Conservation (phyloP, 164 flowering plant genomes). For the Euptelea pleiosperma region DNA sequence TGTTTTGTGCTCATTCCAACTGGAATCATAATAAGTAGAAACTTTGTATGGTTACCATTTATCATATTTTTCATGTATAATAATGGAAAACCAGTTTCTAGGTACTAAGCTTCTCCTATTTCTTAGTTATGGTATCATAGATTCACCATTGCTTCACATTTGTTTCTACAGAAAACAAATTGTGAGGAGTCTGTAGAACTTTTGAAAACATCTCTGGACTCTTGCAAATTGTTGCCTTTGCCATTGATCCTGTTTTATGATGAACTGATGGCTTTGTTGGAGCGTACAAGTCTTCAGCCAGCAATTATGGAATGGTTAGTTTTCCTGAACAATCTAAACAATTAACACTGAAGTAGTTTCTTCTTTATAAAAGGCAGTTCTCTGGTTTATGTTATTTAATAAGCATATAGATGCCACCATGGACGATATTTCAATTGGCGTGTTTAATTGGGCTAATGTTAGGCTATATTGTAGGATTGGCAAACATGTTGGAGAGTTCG, state of each 20-base stretch:
- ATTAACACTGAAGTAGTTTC: neutral
- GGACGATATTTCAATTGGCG: neutral
- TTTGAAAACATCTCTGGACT: slow-evolving; percentile 51
- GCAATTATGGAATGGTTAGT: slow-evolving; percentile 68
- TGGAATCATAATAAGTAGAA: neutral
- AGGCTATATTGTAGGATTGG: slow-evolving; percentile 50
- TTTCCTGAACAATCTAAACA: neutral
- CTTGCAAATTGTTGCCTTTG: slow-evolving; percentile 57
- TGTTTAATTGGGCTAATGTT: neutral
- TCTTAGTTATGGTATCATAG: neutral
- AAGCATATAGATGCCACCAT: slow-evolving; percentile 3
- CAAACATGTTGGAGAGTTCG: slow-evolving; percentile 74
- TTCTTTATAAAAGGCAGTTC: neutral
- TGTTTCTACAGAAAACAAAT: slow-evolving; percentile 50
- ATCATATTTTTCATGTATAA: neutral
- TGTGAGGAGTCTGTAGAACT: slow-evolving; percentile 76
- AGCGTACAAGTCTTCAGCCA: slow-evolving; percentile 50
- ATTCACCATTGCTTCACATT: slow-evolving; percentile 11
- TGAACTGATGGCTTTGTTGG: slow-evolving; percentile 50
- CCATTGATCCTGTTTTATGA: slow-evolving; percentile 69
- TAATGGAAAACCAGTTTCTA: neutral
- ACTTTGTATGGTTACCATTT: neutral
- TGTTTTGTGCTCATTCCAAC: neutral
- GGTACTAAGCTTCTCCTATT: neutral
- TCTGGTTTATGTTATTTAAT: neutral